These are phyloP conservation scores for Hymenoscyphus fructigenus DNA, from an alignment of 2,329 filamentous ascomycete species.

Conservation along the genomic window DNA sequence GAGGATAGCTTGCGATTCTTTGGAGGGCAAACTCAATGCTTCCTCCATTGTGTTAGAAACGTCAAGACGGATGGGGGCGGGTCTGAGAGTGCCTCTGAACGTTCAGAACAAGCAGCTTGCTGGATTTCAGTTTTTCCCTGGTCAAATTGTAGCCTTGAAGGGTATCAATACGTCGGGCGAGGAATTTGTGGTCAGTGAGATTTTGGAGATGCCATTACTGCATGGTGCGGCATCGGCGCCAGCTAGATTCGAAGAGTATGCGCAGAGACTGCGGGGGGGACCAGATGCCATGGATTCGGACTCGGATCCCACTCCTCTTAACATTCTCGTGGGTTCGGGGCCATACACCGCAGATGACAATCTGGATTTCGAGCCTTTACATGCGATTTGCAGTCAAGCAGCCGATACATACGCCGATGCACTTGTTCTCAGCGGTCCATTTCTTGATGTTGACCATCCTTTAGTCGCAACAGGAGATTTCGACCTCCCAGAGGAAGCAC, in stretches of 20 bases:
- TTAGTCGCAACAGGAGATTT: constrained; percentile 79
- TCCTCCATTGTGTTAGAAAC: constrained; percentile 87
- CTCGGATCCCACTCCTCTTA: constrained; percentile 63
- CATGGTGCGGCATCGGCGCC: constrained; percentile 70
- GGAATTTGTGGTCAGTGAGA: constrained; percentile 76
- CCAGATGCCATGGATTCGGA: constrained; percentile 63
- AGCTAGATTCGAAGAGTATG: constrained; percentile 63
- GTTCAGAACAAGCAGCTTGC: constrained; percentile 59
- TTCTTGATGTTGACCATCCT: constrained; percentile 89
- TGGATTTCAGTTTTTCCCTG: constrained; percentile 84
- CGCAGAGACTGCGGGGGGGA: constrained; percentile 65
- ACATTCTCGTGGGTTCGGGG: constrained; percentile 74
- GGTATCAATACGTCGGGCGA: constrained; percentile 86
- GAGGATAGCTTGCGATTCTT: constrained; percentile 82
- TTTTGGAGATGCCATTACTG: constrained; percentile 73
- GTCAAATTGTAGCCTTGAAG: constrained; percentile 84
- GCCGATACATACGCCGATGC: constrained; percentile 73
- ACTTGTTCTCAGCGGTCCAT: constrained; percentile 80
- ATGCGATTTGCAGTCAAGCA: constrained; percentile 76
- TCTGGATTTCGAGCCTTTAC: constrained; percentile 83
- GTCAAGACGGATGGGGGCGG: constrained; percentile 79
- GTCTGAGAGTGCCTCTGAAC: constrained; percentile 76
- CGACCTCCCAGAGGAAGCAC: constrained; percentile 67
- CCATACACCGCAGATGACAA: constrained; percentile 93
- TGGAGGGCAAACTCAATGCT: constrained; percentile 82